Evolutionary conservation across 192 early-diverging fungal genomes (phyloP), one percentile per base, ranked within the genome.

Genomic region (Mortierella alpina): DNA sequence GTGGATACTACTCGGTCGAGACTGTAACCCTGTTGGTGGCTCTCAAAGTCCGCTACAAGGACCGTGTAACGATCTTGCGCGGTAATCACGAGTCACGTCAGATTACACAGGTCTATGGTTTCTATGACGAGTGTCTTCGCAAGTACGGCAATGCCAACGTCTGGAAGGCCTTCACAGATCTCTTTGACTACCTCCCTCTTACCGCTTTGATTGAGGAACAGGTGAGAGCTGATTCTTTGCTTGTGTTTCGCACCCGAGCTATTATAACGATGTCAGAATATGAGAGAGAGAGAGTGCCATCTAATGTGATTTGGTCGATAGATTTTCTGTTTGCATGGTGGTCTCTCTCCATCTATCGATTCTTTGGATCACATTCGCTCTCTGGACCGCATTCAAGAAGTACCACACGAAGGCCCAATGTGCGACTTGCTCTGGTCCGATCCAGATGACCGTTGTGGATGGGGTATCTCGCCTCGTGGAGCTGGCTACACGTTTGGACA

Each of bases 71-170:
- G n/a, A 93, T 99, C 70, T 91, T 99, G 54, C 92, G 98, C 49
- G 98, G 98, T 41, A 99, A 99, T 88, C 98, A 99, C 79, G 98
- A 99, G 88, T 94, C 93, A 59, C 90, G 98, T 41, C 97, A 99
- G 85, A 99, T 99, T 62, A 99, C 98, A 11, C 97, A 99, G 88
- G 96, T 98, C 7, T 99, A 99, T 84, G 97, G 97, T 53, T 99
- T 99, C 86, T 99, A 99, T 75, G 97, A 98, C 88, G 98, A 99
- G 86, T 98, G 97, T 72, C 84, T 99, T 72, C 92, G 96, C 72
- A 99, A 99, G 83, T 99, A 98, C 82, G 98, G 98, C 49, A 95
- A 93, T 63, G 96, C 97, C 65, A 96, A 97, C 86, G 97, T 99
- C 14, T 99, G 97, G 97, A 93, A 96, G 83, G 91, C 93, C 73